Evolutionary conservation across 805 yeast species (phyloP), one percentile per base, ranked within the genome.

Genomic region (Tetrapisispora namnaoensis): DNA sequence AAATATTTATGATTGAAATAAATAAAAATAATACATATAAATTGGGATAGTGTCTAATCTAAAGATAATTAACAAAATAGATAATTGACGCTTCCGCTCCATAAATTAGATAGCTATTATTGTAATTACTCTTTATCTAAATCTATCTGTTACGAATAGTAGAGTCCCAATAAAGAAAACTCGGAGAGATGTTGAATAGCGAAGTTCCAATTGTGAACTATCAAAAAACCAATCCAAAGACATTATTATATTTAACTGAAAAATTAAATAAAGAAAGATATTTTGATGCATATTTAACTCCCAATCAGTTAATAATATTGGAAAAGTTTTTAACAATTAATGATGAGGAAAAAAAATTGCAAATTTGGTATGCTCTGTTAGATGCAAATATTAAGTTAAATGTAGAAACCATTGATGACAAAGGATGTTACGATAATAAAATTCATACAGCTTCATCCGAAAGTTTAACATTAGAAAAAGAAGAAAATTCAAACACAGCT

Each of bases 271-370:
- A 58, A 24, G 61, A 68, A 10, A 71, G 74, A 5, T 63, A 66
- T 18, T 76, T 78, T 54, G 74, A 72, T 46, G 69, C 73, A 43
- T 76, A 72, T 56, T 63, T 81, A 50, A 76, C 80, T 11, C 70
- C 76, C n/a, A 78, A 75, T 49, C 86, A 80, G 58, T 70, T 73
- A 53, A 69, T 74, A 46, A 72, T 81, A 1, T 61, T 81, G 39
- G 72, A 72, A 39, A 60, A 69, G 46, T 63, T 81, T 3, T 61
- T 80, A 17, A 63, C 68, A n/a, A 57, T 68, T 28, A 57, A 63
- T 28, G 61, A 57, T 48, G 30, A 52, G 22, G 56, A 51, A 10
- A 53, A 47, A 21, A 58, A 51, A 40, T 49, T 60, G 17, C 63
- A 57, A 20, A 55, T 76, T 1, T 79, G 84, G 78, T 58, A 65